Conservation (phyloP, 1,284 basidiomycete species). For the Earliella scabrosa region DNA sequence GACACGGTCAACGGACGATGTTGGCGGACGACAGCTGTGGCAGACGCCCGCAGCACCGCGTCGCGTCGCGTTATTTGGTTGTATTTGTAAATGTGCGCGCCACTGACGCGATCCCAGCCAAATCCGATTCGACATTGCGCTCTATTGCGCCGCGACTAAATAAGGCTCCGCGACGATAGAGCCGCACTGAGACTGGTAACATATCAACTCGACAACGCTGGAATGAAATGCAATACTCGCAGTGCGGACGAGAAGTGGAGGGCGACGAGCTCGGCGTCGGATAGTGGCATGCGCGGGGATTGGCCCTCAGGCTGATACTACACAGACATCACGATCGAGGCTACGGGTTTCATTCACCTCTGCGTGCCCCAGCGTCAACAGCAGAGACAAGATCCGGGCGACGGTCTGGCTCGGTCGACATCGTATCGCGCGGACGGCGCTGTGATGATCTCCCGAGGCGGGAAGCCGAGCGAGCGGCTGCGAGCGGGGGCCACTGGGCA, state of each 20-base stretch:
- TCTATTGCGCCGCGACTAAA: no score
- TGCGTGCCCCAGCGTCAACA: no score
- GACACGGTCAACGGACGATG: no score
- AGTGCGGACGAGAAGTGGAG: not conserved
- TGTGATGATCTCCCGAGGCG: not conserved
- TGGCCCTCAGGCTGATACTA: not conserved
- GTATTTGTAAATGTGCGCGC: constrained; percentile 19
- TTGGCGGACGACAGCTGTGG: no score
- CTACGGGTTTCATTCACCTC: no score
- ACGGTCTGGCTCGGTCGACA: not conserved
- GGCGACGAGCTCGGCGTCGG: not conserved
- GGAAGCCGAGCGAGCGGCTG: not conserved
- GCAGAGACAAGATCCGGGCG: not conserved
- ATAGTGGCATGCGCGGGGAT: not conserved
- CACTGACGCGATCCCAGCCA: constrained; percentile 15
- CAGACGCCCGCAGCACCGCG: no score
- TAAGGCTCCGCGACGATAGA: no score
- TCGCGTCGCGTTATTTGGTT: constrained; percentile 23
- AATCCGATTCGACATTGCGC: no score
- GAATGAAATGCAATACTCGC: no score
- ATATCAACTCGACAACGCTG: no score
- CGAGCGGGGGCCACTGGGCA: not conserved
- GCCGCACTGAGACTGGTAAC: no score
- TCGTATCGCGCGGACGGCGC: not conserved
- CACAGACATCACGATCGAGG: not conserved